A percentile compares a stretch with the other conserved stretches of the same genome.
These are phyloP conservation scores for Yarrowia osloensis DNA, from an alignment of 805 yeast species.

Conservation along the genomic window DNA sequence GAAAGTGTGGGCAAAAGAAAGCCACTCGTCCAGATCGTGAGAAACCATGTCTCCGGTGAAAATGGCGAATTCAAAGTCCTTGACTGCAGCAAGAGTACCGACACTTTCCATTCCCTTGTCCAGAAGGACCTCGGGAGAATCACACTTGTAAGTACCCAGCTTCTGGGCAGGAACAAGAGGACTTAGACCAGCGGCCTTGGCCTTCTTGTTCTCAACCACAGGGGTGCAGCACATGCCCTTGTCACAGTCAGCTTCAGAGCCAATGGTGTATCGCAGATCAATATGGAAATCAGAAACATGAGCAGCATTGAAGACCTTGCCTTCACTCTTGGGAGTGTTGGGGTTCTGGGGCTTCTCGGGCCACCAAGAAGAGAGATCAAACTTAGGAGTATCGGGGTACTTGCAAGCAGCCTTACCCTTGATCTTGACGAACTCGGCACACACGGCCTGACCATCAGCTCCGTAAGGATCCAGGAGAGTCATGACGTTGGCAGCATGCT, in stretches of 20 bases:
- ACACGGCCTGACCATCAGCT: conserved; percentile 8
- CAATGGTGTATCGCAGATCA: conserved; percentile 52
- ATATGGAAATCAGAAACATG: conserved; percentile 63
- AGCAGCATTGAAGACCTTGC: conserved; percentile 60
- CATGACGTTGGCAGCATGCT: conserved; percentile 52
- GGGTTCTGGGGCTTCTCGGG: conserved; percentile 53
- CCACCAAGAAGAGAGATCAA: conserved; percentile 34
- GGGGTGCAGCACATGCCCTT: conserved; percentile 62
- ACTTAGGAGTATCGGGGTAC: neutral
- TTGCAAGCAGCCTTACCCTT: conserved; percentile 2
- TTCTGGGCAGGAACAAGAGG: conserved; percentile 55
- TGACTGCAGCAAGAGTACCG: conserved; percentile 43
- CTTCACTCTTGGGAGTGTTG: conserved; percentile 43
- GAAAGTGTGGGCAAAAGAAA: conserved; percentile 51
- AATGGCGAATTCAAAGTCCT: conserved; percentile 58
- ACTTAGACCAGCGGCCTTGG: neutral
- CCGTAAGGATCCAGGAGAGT: conserved; percentile 52
- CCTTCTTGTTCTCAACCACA: conserved; percentile 20
- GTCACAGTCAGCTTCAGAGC: conserved; percentile 48
- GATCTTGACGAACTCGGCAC: conserved; percentile 46
- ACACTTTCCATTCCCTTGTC: conserved; percentile 46
- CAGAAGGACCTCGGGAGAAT: conserved; percentile 56
- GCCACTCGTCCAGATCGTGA: conserved; percentile 54
- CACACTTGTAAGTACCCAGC: conserved; percentile 67
- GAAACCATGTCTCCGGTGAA: conserved; percentile 78